These are phyloP conservation scores for Epichloe elymi DNA, from an alignment of 2,329 filamentous ascomycete species.

Conservation along the genomic window DNA sequence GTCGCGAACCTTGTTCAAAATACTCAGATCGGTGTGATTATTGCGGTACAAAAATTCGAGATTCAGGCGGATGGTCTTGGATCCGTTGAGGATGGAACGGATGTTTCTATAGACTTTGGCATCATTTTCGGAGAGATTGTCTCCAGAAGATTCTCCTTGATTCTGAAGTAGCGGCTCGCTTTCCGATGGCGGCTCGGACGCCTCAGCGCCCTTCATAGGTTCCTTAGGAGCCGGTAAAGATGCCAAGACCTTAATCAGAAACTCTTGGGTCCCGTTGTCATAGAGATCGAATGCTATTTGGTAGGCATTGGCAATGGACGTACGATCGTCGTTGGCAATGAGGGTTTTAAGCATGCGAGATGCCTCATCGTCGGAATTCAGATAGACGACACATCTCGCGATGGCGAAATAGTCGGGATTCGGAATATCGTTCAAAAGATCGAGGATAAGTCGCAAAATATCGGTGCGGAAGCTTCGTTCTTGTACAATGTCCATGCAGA, in stretches of 20 bases:
- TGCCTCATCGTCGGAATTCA: conserved; percentile 84
- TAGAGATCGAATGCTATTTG: conserved; percentile 97
- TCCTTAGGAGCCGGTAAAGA: conserved; percentile 50
- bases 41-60: conserved; percentile 94
- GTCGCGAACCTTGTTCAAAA: conserved; percentile 92
- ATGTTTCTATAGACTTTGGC: conserved; percentile 49
- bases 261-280: conserved; percentile 97
- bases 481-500: conserved; percentile 96
- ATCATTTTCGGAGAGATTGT: conserved; percentile 35
- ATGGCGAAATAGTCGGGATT: conserved; percentile 96
- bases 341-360: conserved; percentile 74
- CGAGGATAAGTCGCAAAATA: conserved; percentile 85
- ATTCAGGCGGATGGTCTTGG: conserved; percentile 87
- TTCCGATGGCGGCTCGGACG: conserved; percentile 30
- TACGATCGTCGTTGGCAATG: conserved; percentile 64
- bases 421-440: conserved; percentile 84
- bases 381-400: conserved; percentile 91
- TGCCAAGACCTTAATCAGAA: conserved; percentile 77
- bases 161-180: conserved; percentile 35
- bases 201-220: conserved; percentile 31
- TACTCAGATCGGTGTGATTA: conserved; percentile 82
- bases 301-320: conserved; percentile 76
- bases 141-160: conserved; percentile 42
- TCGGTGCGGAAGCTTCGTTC: conserved; percentile 72
- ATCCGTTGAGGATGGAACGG: conserved; percentile 64